Base-by-base conservation (phyloP, 83 land plant species). In the Picea abies region DNA sequence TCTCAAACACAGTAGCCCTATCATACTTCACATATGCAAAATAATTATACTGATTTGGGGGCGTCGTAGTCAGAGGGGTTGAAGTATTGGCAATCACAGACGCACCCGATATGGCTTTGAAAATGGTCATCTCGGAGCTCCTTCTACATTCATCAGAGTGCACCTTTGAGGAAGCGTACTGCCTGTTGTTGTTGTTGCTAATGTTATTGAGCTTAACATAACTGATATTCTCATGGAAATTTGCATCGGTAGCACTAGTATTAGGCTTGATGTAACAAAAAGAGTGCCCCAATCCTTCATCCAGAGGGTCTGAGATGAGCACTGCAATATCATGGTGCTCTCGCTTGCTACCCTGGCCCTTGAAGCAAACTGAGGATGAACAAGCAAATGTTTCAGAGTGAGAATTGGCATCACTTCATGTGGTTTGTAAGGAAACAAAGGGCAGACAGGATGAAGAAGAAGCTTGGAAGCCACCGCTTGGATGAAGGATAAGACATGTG, bases 1-100 rank as follows among this genome's bases (percentile, higher is more conserved):
- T 88, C 80, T 96, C 97, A 81, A 97, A 97, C 5, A 94, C 89
- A 4, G 99, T 87, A 2, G n/a, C n/a, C n/a, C n/a, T n/a, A n/a
- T n/a, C n/a, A n/a, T n/a, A n/a, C n/a, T n/a, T n/a, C n/a, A n/a
- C 85, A 91, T 52, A 73, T 19, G 85, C 32, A 78, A 83, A 86
- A 19, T 79, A 62, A 80, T 83, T 79, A 80, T 80, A 87, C 79
- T 86, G 85, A 49, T 84, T 86, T n/a, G 49, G 82, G n/a, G 76
- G 75, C 17, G 85, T 73, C 22, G 83, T 80, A 0, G 90, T 85
- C 61, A 83, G 88, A 3, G 92, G 86, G 11, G 92, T 92, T 32
- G 92, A 84, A 4, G 94, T 84, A 82, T 92, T 92, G 49, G 94
- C 94, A 79, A 89, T 86, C n/a, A n/a, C n/a, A n/a, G n/a, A n/a